phyloP scores from a whole-genome alignment of 192 early-diverging fungal species.

The Backusella tuberculispora region DNA sequence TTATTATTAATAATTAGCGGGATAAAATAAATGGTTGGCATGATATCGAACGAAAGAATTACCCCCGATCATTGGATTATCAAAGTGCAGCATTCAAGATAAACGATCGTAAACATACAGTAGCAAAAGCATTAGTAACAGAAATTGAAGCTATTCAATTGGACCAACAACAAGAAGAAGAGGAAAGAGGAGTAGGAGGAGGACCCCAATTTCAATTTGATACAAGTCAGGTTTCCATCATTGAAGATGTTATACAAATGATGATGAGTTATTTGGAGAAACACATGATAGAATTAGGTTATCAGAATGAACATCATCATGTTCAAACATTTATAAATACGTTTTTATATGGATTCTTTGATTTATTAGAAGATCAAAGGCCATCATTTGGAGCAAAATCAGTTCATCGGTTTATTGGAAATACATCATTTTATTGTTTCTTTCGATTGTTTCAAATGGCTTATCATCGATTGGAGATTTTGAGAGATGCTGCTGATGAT shows the following conservation, averaged over 20 bases:
- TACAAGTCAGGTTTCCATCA: constrained; percentile 71
- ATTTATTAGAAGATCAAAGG: constrained; percentile 44
- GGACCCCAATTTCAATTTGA: constrained; percentile 71
- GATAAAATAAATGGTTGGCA: constrained; percentile 97
- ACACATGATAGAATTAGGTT: constrained; percentile 38
- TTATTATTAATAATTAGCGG: constrained; percentile 55
- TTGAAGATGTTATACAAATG: constrained; percentile 75
- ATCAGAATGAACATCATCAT: constrained; percentile 49
- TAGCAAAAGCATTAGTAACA: constrained; percentile 71
- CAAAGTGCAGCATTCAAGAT: constrained; percentile 90
- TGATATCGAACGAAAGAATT: constrained; percentile 91
- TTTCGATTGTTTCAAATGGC: constrained; percentile 9
- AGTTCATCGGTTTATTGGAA: constrained; percentile 78
- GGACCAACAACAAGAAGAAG: constrained; percentile 58
- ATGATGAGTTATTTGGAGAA: constrained; percentile 70
- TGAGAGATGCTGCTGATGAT: constrained; percentile 75
- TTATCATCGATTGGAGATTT: constrained; percentile 76
- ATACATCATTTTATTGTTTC: constrained; percentile 86
- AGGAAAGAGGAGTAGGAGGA: background rate
- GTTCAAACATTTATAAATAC: constrained; percentile 73
- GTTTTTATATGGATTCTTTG: constrained; percentile 75
- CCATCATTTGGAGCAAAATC: constrained; percentile 19
- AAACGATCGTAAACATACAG: constrained; percentile 78
- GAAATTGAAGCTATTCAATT: constrained; percentile 87
- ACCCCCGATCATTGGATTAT: constrained; percentile 93